A percentile compares a stretch with the other conserved stretches of the same genome.
phyloP scores from a whole-genome alignment of 345 rosid genomes.

The Crucihimalaya himalaica region DNA sequence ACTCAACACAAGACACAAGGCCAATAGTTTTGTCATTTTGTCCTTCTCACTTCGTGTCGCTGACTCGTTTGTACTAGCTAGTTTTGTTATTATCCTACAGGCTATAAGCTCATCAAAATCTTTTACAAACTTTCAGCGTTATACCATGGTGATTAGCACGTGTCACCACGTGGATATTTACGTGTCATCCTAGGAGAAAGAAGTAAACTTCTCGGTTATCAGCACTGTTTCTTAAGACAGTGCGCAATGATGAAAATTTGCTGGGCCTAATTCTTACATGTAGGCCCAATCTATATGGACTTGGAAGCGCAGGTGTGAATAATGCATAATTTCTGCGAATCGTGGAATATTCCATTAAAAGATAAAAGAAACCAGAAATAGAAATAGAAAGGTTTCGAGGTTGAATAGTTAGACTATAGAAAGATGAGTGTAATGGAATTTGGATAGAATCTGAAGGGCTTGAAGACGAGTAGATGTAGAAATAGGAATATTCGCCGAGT shows the following conservation, averaged over 20 bases:
- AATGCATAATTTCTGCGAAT: slow-evolving; percentile 15
- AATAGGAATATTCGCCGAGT: slow-evolving; percentile 37
- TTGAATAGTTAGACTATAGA: slow-evolving; percentile 16
- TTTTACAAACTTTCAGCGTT: not conserved
- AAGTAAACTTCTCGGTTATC: not conserved
- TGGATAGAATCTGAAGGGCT: slow-evolving; percentile 30
- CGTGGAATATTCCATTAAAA: slow-evolving; percentile 14
- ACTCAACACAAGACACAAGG: slow-evolving; percentile 18
- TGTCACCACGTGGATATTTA: slow-evolving; percentile 13
- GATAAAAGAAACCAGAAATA: slow-evolving; percentile 4
- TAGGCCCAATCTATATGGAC: slow-evolving; percentile 22
- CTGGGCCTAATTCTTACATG: slow-evolving; percentile 20
- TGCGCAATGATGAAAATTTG: not conserved
- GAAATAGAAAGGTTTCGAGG: slow-evolving; percentile 34
- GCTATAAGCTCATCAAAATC: not conserved
- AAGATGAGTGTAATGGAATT: slow-evolving; percentile 2
- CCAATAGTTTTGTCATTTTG: slow-evolving; percentile 27
- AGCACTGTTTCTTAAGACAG: not conserved
- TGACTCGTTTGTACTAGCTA: slow-evolving; percentile 13
- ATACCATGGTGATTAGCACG: slow-evolving; percentile 16
- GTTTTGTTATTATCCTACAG: not conserved
- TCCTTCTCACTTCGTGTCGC: not conserved
- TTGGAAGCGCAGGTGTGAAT: not conserved
- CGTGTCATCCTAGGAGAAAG: slow-evolving; percentile 8
- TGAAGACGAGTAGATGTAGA: slow-evolving; percentile 17